These are phyloP conservation scores for Erysiphe pulchra DNA, from an alignment of 2,329 filamentous ascomycete species.

Conservation along the genomic window DNA sequence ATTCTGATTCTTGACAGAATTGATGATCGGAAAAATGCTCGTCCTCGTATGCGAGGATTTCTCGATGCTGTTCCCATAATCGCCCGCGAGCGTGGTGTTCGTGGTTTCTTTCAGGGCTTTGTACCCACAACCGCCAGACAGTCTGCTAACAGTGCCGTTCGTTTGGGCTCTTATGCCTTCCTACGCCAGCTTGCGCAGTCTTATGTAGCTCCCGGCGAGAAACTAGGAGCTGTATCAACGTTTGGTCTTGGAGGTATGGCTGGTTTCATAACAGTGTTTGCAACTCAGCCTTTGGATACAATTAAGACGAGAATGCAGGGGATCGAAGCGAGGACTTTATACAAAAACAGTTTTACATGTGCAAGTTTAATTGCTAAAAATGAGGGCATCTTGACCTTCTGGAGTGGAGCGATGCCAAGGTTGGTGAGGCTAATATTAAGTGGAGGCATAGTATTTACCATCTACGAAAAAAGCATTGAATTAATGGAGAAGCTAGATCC, in stretches of 20 bases:
- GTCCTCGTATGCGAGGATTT: slow-evolving; percentile 76
- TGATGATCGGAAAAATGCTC: slow-evolving; percentile 70
- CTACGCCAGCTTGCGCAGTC: slow-evolving; percentile 77
- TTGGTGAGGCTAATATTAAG: slow-evolving; percentile 68
- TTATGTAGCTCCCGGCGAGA: slow-evolving; percentile 84
- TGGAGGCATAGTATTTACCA: slow-evolving; percentile 92
- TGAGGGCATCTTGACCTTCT: slow-evolving; percentile 74
- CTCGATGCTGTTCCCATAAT: slow-evolving; percentile 76
- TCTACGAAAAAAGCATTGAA: slow-evolving; percentile 96
- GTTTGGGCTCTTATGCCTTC: slow-evolving; percentile 77
- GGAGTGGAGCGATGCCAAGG: slow-evolving; percentile 76
- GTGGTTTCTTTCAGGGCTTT: slow-evolving; percentile 93
- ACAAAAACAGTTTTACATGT: slow-evolving; percentile 74
- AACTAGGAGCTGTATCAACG: slow-evolving; percentile 64
- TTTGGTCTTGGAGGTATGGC: slow-evolving; percentile 79
- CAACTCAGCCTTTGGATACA: slow-evolving; percentile 57
- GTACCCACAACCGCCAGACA: slow-evolving; percentile 85
- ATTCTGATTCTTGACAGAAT: slow-evolving; percentile 29
- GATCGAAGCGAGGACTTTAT: slow-evolving; percentile 53
- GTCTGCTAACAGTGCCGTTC: slow-evolving; percentile 75
- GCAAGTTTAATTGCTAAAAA: slow-evolving; percentile 63
- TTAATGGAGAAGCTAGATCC: slow-evolving; percentile 59
- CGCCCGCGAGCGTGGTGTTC: slow-evolving; percentile 59
- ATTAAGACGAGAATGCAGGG: slow-evolving; percentile 98
- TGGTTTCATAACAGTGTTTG: slow-evolving; percentile 72